phyloP scores from a whole-genome alignment of 805 yeast species.

The Saturnispora sekii region DNA sequence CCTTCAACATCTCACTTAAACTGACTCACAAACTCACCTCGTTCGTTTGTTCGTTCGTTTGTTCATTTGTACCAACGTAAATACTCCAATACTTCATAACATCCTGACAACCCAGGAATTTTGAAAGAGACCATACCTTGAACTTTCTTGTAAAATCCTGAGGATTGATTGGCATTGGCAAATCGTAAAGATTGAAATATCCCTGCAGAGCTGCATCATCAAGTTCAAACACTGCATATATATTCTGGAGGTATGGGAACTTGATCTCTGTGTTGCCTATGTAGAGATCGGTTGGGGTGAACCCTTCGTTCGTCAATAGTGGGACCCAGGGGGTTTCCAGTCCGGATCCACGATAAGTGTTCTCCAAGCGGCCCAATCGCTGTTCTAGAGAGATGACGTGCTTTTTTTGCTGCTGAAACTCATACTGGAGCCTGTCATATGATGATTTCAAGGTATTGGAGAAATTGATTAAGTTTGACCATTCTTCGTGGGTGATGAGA shows the following conservation, averaged over 20 bases:
- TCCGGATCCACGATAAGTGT: constrained; percentile 24
- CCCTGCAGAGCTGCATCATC: neutral
- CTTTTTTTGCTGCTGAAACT: constrained; percentile 16
- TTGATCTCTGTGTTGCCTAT: constrained; percentile 1
- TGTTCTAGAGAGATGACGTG: constrained; percentile 21
- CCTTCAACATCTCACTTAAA: too few relatives aligned
- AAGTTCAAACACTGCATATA: constrained; percentile 18
- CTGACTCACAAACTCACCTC: too few relatives aligned
- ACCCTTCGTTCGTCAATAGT: constrained; percentile 21
- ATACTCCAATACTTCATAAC: constrained; percentile 25
- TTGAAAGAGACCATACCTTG: constrained; percentile 21
- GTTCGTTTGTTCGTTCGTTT: neutral
- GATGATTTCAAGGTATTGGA: constrained; percentile 4
- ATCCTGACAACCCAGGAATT: constrained; percentile 23
- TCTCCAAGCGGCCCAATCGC: constrained; percentile 18
- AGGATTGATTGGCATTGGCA: constrained; percentile 2
- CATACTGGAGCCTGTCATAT: constrained; percentile 8
- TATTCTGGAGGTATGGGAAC: constrained; percentile 19
- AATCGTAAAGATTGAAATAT: constrained; percentile 5
- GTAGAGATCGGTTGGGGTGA: constrained; percentile 16
- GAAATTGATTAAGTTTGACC: constrained; percentile 1
- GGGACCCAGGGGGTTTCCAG: constrained; percentile 23
- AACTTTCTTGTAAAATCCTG: constrained; percentile 7
- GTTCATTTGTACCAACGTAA: constrained; percentile 2
- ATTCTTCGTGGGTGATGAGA: constrained; percentile 2